Evolutionary conservation across 106 monocot genomes (phyloP), one percentile per base, ranked within the genome.

Genomic region (Allium sativum): DNA sequence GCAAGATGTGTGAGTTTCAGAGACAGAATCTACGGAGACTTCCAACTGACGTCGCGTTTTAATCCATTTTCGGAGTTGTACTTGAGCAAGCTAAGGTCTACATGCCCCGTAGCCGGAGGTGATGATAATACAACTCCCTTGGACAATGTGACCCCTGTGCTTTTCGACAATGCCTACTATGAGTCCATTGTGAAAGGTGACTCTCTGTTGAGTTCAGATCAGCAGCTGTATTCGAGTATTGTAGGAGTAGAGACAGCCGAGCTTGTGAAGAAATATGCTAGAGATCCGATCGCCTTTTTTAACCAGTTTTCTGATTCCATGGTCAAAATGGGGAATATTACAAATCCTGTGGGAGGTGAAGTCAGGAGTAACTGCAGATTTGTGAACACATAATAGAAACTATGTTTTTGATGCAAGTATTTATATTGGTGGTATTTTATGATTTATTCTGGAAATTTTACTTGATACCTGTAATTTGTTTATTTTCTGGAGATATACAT

Each of bases 261-360:
- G 18, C 63, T 86, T 9, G 89, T 93, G 15, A 70, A 74, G 53
- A 73, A 70, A 63, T 89, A 89, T 42, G 78, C 85, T 21, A 61
- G 55, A 0, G 65, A 89, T 53, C 62, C 74, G 1, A 43, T 45
- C 13, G 45, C 64, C 50, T 93, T 93, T 79, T 93, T 93, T 67
- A 71, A 78, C 44, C 82, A 93, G 47, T 93, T 93, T 66, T 72
- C 93, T 0, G 89, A 93, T 52, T 85, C 89, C 6, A 89, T 93
- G 89, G 89, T 89, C 44, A 93, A 82, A 75, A 82, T 93, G 89
- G 93, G 93, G 42, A 93, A 93, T 55, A 93, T 93, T 67, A 88
- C 93, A 13, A 93, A 93, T 21, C 82, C 83, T 18, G 78, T 71
- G 13, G 85, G 85, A 17, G 93, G 93, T 1, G 93, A 93, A 67